These are phyloP conservation scores for Panellus pusillus DNA, from an alignment of 768 basidiomycete genomes.

Conservation along the genomic window DNA sequence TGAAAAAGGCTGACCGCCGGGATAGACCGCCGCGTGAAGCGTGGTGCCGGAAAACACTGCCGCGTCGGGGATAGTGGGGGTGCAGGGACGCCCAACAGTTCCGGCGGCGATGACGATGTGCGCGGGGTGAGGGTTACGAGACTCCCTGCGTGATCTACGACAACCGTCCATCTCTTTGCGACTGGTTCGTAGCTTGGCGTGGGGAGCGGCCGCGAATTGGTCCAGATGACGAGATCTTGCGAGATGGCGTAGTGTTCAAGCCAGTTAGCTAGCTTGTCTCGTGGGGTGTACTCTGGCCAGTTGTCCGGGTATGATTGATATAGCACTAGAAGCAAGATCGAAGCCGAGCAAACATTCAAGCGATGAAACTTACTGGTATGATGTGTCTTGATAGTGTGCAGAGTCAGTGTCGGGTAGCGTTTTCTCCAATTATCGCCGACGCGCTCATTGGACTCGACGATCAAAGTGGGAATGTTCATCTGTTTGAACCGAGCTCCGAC, in stretches of 20 bases:
- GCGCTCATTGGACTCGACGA: constrained; percentile 34
- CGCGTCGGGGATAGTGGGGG: constrained; percentile 28
- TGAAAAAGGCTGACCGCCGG: constrained; percentile 26
- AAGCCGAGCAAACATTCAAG: constrained; percentile 15
- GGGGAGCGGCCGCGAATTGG: constrained; percentile 31
- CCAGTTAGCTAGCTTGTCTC: constrained; percentile 44
- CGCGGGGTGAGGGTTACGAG: constrained; percentile 33
- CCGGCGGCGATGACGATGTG: constrained; percentile 45
- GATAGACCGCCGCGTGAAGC: constrained; percentile 33
- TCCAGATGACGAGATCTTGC: constrained; percentile 47
- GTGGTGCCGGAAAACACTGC: constrained; percentile 32
- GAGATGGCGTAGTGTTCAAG: constrained; percentile 40
- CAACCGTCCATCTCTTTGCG: constrained; percentile 33
- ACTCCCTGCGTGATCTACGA: constrained; percentile 30
- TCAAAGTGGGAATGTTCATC: constrained; percentile 37
- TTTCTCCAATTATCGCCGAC: constrained; percentile 45
- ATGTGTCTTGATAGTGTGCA: constrained; percentile 39
- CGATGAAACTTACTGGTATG: constrained; percentile 23
- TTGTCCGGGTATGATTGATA: constrained; percentile 39
- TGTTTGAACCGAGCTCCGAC: constrained; percentile 41
- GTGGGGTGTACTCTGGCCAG: constrained; percentile 43
- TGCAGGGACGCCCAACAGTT: constrained; percentile 32
- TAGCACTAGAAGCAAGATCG: constrained; percentile 30
- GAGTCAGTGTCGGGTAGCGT: constrained; percentile 41
- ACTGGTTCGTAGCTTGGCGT: constrained; percentile 33